Percentiles rank a stretch among this genome's conserved stretches.
Evolutionary conservation across 2,329 filamentous ascomycete species (phyloP).

Genomic region (Aspergillus japonicus): DNA sequence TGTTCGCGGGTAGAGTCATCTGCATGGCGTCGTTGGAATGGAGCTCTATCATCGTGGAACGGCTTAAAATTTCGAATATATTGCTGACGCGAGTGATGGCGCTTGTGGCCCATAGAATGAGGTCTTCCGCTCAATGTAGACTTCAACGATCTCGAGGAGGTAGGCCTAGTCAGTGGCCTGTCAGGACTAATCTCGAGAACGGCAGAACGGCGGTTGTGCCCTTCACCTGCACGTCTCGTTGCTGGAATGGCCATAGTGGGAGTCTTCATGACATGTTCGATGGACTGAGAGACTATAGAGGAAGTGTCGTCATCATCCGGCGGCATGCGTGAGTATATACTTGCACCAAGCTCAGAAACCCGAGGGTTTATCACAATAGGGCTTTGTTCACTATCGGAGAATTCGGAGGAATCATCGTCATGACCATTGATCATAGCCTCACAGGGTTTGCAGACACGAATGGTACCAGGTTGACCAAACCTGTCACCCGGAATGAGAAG

Average conservation of each 20-base stretch:
- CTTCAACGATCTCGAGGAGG: slow-evolving; percentile 84
- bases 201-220: slow-evolving; percentile 78
- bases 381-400: slow-evolving; percentile 70
- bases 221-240: slow-evolving; percentile 66
- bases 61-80: slow-evolving; percentile 73
- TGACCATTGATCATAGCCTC: slow-evolving; percentile 87
- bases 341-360: slow-evolving; percentile 58
- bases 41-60: slow-evolving; percentile 74
- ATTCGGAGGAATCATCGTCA: slow-evolving; percentile 87
- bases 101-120: slow-evolving; percentile 76
- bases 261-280: slow-evolving; percentile 49
- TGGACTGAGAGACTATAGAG: slow-evolving; percentile 47
- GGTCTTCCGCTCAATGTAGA: slow-evolving; percentile 68
- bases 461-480: slow-evolving; percentile 80
- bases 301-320: slow-evolving; percentile 49
- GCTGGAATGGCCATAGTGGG: slow-evolving; percentile 66
- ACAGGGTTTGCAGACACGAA: slow-evolving; percentile 91
- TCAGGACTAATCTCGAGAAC: slow-evolving; percentile 87
- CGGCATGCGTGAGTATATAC: slow-evolving; percentile 41
- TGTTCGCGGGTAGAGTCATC: slow-evolving; percentile 66
- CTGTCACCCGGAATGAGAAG: slow-evolving; percentile 81
- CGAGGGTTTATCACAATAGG: slow-evolving; percentile 63
- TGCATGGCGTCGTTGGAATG: slow-evolving; percentile 73
- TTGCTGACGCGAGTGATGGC: slow-evolving; percentile 85
- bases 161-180: slow-evolving; percentile 77